phyloP scores from a whole-genome alignment of 2,329 filamentous ascomycete species.

The Fusarium irregulare region DNA sequence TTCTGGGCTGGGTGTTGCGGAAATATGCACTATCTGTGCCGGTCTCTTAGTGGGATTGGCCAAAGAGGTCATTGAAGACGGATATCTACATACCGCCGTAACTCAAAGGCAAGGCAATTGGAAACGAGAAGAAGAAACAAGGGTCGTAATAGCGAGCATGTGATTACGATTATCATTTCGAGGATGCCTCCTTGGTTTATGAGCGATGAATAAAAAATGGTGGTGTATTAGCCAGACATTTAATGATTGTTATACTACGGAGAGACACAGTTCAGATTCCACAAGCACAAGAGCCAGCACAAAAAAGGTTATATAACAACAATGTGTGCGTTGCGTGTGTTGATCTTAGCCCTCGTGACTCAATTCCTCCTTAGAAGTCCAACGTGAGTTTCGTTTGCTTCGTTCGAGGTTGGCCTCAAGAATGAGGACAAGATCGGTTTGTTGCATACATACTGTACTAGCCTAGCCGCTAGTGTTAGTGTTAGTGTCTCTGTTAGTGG shows the following conservation, averaged over 20 bases:
- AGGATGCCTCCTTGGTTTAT: not conserved
- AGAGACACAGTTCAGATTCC: conserved; percentile 11
- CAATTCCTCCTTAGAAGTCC: conserved; percentile 7
- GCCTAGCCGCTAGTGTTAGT: not conserved
- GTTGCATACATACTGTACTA: conserved; percentile 26
- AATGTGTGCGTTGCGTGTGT: conserved; percentile 23
- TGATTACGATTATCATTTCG: conserved; percentile 22
- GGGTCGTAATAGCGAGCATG: conserved; percentile 21
- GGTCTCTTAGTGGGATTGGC: conserved; percentile 20
- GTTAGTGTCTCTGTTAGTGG: not conserved
- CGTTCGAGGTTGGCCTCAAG: conserved; percentile 29
- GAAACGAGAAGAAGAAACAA: conserved; percentile 17
- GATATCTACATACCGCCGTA: conserved; percentile 41
- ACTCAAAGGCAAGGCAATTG: conserved; percentile 2
- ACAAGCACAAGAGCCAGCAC: not conserved
- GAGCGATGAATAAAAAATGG: conserved; percentile 4
- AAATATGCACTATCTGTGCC: conserved; percentile 16
- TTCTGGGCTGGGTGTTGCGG: not conserved
- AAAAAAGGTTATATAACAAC: conserved; percentile 9
- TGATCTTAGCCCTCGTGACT: conserved; percentile 34
- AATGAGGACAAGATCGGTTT: conserved; percentile 25
- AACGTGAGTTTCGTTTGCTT: not conserved
- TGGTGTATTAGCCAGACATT: conserved; percentile 34
- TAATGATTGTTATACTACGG: not conserved
- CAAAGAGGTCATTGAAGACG: conserved; percentile 12